Evolutionary conservation across 2,329 filamentous ascomycete species (phyloP).

Genomic region (Aurifilum marmelostoma): DNA sequence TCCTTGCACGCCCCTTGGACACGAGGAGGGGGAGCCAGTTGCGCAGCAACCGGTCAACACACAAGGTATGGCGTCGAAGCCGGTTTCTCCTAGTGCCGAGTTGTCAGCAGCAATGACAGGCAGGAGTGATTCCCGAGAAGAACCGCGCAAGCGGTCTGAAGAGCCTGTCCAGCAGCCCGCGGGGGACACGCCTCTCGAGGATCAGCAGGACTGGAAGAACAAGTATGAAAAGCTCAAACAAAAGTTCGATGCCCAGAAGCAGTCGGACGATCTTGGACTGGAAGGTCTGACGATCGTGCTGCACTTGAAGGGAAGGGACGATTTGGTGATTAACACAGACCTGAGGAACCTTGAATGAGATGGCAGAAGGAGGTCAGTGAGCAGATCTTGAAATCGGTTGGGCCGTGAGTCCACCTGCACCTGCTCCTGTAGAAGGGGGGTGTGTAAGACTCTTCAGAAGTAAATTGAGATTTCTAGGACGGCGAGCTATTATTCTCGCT

Average conservation of each 20-base stretch:
- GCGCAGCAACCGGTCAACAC: background rate
- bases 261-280: slow-evolving; percentile 44
- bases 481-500: too few species aligned
- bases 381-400: background rate
- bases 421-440: background rate
- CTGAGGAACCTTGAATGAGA: slow-evolving; percentile 36
- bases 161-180: background rate
- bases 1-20: background rate
- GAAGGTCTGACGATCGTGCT: slow-evolving; percentile 56
- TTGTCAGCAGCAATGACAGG: background rate
- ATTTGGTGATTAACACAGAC: slow-evolving; percentile 56
- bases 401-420: background rate
- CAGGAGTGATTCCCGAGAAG: slow-evolving; percentile 8
- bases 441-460: background rate
- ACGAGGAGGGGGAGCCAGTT: background rate
- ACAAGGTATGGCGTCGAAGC: background rate
- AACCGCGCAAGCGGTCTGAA: background rate
- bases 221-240: slow-evolving; percentile 46
- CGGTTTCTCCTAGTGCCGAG: background rate
- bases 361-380: background rate
- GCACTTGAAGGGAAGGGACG: slow-evolving; percentile 53
- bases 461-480: background rate
- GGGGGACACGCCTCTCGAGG: slow-evolving; percentile 27
- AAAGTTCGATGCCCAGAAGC: slow-evolving; percentile 38
- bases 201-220: slow-evolving; percentile 48